Evolutionary conservation across 2,329 filamentous ascomycete genomes (phyloP).

Genomic region (Podosphaera fusca): DNA sequence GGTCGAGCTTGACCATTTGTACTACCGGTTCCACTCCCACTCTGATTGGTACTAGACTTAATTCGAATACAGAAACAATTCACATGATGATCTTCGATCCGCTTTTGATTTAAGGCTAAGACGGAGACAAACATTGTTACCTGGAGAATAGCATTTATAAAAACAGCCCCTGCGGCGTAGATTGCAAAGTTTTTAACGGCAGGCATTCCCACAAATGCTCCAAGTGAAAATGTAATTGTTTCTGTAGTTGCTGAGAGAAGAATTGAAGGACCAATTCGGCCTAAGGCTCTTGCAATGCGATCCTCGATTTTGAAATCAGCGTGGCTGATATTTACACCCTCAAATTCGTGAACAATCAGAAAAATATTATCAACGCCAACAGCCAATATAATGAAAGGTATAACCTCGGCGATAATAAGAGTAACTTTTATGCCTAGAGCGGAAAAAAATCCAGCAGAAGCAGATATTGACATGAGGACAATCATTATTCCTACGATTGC

Average conservation of each 20-base stretch:
- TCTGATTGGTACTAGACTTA: slow-evolving; percentile 45
- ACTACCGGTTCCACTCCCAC: slow-evolving; percentile 34
- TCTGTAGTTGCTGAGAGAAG: slow-evolving; percentile 87
- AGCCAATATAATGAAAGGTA: slow-evolving; percentile 86
- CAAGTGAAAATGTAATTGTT: slow-evolving; percentile 78
- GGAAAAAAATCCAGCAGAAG: slow-evolving; percentile 86
- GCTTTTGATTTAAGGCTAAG: slow-evolving; percentile 69
- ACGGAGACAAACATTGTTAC: slow-evolving; percentile 94
- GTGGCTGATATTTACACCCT: slow-evolving; percentile 78
- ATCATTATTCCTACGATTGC: slow-evolving; percentile 90
- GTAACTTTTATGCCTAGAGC: slow-evolving; percentile 83
- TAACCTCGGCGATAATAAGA: slow-evolving; percentile 93
- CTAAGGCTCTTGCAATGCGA: slow-evolving; percentile 67
- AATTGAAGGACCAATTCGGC: slow-evolving; percentile 91
- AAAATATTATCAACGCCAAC: slow-evolving; percentile 99
- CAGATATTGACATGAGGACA: slow-evolving; percentile 89
- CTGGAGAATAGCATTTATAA: slow-evolving; percentile 92
- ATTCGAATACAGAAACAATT: slow-evolving; percentile 82
- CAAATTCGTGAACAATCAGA: slow-evolving; percentile 92
- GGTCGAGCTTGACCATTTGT: slow-evolving; percentile 22
- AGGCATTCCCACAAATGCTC: slow-evolving; percentile 90
- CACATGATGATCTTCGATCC: slow-evolving; percentile 69
- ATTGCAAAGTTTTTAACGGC: slow-evolving; percentile 93
- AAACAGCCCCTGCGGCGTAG: slow-evolving; percentile 85
- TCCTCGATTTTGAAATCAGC: slow-evolving; percentile 74